Conservation (phyloP, 306 rosid species). For the Parietaria judaica region DNA sequence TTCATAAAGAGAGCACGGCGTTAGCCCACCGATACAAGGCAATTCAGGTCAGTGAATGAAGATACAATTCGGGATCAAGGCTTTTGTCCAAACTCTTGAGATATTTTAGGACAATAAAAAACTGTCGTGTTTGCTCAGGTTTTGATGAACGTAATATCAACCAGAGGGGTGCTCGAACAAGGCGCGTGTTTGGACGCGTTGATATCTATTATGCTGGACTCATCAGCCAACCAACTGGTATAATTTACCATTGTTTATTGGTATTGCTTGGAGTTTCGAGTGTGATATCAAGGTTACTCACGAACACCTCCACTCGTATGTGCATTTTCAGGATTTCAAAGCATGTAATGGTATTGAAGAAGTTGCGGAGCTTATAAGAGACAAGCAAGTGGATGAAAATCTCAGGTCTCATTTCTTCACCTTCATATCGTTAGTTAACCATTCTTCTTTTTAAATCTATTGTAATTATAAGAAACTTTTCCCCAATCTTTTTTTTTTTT, state of each 20-base stretch:
- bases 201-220: conserved; percentile 82
- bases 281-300: too few relatives aligned
- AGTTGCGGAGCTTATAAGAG: conserved; percentile 79
- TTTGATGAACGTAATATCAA: conserved; percentile 71
- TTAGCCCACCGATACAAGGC: conserved; percentile 29
- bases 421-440: not conserved
- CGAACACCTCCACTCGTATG: not conserved
- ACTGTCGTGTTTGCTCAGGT: conserved; percentile 34
- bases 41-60: conserved; percentile 33
- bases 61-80: not conserved
- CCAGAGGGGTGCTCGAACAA: conserved; percentile 73
- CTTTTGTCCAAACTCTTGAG: too few relatives aligned
- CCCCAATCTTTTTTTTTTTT: too few relatives aligned
- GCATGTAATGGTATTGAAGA: conserved; percentile 67
- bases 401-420: conserved; percentile 48
- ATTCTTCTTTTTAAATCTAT: not conserved
- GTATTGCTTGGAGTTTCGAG: not conserved
- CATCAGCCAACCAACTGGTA: conserved; percentile 85
- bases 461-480: too few relatives aligned
- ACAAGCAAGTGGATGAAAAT: conserved; percentile 80
- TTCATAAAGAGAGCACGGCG: conserved; percentile 19
- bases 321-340: conserved; percentile 63
- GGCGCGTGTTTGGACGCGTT: conserved; percentile 90
- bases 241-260: not conserved
- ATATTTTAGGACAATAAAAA: not conserved